A percentile compares a stretch with the other conserved stretches of the same genome.
These are phyloP conservation scores for Saccharomyces mikatae DNA, from an alignment of 805 yeast genomes.

Conservation along the genomic window DNA sequence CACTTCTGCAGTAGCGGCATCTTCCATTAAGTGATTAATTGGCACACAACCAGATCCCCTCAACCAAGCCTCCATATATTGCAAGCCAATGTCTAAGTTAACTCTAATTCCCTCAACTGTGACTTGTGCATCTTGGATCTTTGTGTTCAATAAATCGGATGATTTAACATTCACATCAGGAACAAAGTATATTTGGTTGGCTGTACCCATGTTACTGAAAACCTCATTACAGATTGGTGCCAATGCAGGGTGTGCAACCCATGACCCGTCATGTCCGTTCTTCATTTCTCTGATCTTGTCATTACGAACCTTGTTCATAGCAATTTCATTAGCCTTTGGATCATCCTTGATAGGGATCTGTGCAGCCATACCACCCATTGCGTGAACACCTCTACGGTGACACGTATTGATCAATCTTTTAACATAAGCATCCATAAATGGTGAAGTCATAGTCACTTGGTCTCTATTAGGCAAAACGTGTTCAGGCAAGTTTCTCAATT, in stretches of 20 bases:
- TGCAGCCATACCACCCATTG: conserved; percentile 93
- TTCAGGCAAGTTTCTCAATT: conserved; percentile 58
- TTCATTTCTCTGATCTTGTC: conserved; percentile 71
- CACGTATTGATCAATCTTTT: conserved; percentile 63
- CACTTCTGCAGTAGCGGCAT: conserved; percentile 85
- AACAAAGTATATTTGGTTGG: conserved; percentile 55
- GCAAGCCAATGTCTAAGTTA: conserved; percentile 66
- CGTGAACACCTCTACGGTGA: conserved; percentile 74
- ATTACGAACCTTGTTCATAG: conserved; percentile 63
- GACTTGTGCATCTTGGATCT: conserved; percentile 52
- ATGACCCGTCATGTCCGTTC: conserved; percentile 81
- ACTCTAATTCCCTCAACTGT: conserved; percentile 65
- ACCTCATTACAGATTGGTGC: conserved; percentile 65
- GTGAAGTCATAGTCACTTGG: conserved; percentile 71
- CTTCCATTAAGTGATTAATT: conserved; percentile 79
- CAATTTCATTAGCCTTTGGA: conserved; percentile 50
- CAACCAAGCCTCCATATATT: conserved; percentile 81
- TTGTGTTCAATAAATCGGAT: conserved; percentile 54
- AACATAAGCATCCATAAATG: conserved; percentile 75
- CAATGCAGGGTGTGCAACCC: conserved; percentile 88
- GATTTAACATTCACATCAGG: conserved; percentile 45
- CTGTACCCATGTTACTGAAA: conserved; percentile 73
- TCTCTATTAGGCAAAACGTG: conserved; percentile 70
- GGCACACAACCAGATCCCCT: conserved; percentile 82
- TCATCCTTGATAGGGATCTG: conserved; percentile 75